These are phyloP conservation scores for Puccinia coronata DNA, from an alignment of 1,284 basidiomycete genomes.

Conservation along the genomic window DNA sequence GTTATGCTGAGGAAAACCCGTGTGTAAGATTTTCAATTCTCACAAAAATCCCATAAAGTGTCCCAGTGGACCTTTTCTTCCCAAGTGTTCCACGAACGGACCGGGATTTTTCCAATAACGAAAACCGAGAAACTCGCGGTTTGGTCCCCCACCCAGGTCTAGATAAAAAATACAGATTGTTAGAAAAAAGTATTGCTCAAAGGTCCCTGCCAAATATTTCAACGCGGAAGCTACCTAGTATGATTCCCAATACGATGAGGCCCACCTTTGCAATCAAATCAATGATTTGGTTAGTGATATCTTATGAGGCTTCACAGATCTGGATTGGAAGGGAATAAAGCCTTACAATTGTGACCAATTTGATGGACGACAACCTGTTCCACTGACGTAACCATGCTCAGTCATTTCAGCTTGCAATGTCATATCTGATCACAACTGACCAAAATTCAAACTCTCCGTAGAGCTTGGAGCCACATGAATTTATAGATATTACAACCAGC, in stretches of 20 bases:
- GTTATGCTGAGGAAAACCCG: neutral
- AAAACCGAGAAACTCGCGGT: slow-evolving; percentile 61
- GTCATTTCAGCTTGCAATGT: neutral
- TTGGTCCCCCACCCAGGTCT: slow-evolving; percentile 61
- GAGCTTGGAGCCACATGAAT: slow-evolving; percentile 69
- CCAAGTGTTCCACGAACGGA: slow-evolving; percentile 59
- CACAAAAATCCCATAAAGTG: slow-evolving; percentile 64
- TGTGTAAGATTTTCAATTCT: slow-evolving; percentile 6
- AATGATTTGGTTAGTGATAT: neutral
- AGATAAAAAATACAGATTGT: slow-evolving; percentile 63
- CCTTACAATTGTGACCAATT: slow-evolving; percentile 41
- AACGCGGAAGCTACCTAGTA: slow-evolving; percentile 20
- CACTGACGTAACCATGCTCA: neutral
- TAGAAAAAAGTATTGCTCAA: neutral
- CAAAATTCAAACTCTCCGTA: slow-evolving; percentile 49
- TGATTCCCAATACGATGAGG: slow-evolving; percentile 40
- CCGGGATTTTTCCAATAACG: slow-evolving; percentile 62
- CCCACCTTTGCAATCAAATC: slow-evolving; percentile 1
- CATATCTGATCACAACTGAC: slow-evolving; percentile 10
- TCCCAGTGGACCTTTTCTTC: slow-evolving; percentile 58
- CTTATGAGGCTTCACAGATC: neutral
- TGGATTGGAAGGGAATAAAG: neutral
- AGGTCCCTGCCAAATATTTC: neutral
- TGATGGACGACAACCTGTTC: slow-evolving; percentile 45
- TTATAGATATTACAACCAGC: slow-evolving; percentile 72